Percentiles rank a stretch among this genome's conserved stretches.
Evolutionary conservation across 345 rosid genomes (phyloP).

Genomic region (Hibiscus syriacus): DNA sequence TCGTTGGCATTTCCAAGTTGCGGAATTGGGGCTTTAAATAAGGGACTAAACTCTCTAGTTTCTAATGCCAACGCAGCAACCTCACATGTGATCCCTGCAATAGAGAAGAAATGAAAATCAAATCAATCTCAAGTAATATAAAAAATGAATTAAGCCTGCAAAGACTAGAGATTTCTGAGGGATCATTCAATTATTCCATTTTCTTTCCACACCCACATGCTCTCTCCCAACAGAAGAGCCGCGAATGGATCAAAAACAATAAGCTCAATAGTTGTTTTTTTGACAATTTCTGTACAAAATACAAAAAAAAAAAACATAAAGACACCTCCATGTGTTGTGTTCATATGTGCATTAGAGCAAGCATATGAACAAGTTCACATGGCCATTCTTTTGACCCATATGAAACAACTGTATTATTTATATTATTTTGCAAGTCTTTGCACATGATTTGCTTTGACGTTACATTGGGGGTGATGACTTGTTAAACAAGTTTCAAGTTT

Average conservation of each 20-base stretch:
- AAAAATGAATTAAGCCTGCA: conserved; percentile 18
- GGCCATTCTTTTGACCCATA: conserved; percentile 13
- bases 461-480: not conserved
- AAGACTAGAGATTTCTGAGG: conserved; percentile 23
- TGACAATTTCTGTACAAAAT: not conserved
- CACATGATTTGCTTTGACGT: conserved; percentile 12
- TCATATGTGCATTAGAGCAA: conserved; percentile 1
- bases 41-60: conserved; percentile 9
- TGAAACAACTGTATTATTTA: conserved; percentile 5
- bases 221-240: conserved; percentile 24
- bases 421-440: not conserved
- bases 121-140: not conserved
- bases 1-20: no score
- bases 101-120: conserved; percentile 4
- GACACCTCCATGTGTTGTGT: not conserved
- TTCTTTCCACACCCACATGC: conserved; percentile 44
- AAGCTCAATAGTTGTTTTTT: not conserved
- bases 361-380: conserved; percentile 10
- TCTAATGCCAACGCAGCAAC: conserved; percentile 9
- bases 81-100: conserved; percentile 35
- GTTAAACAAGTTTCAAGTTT: not conserved
- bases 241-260: conserved; percentile 24
- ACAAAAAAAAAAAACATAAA: conserved; percentile 11
- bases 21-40: conserved; percentile 24
- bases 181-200: conserved; percentile 49